Conservation (phyloP, 129 eudicot species). For the Tagetes patula region DNA sequence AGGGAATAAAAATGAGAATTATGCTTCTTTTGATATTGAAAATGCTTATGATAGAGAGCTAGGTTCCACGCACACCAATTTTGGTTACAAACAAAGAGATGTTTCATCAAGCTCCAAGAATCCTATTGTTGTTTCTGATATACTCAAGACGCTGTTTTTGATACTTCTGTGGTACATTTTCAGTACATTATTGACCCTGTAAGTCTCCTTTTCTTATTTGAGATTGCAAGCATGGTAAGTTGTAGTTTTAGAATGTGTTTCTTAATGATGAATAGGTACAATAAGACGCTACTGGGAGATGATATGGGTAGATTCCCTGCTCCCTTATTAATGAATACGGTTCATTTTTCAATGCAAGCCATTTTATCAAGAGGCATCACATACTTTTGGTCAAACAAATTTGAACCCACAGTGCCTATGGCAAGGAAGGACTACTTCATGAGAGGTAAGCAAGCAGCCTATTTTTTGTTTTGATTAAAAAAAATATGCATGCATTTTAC, state of each 20-base stretch:
- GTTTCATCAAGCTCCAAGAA: conserved; percentile 25
- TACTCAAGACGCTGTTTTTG: conserved; percentile 76
- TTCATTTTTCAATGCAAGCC: conserved; percentile 97
- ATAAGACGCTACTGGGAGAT: conserved; percentile 83
- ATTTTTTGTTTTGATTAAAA: not conserved
- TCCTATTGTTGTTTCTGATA: conserved; percentile 50
- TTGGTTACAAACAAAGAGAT: conserved; percentile 20
- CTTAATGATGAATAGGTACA: conserved; percentile 51
- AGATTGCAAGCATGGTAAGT: conserved; percentile 14
- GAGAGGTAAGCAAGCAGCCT: conserved; percentile 51
- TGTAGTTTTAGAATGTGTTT: conserved; percentile 22
- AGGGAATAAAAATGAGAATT: conserved; percentile 34
- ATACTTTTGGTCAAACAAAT: conserved; percentile 74
- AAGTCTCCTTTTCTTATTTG: conserved; percentile 43
- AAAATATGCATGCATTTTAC: not conserved
- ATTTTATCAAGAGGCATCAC: conserved; percentile 74
- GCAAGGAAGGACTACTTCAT: conserved; percentile 82
- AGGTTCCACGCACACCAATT: conserved; percentile 22
- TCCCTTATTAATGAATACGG: conserved; percentile 89
- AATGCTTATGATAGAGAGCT: conserved; percentile 25
- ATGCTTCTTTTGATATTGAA: conserved; percentile 68
- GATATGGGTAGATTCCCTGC: conserved; percentile 95
- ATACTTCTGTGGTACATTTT: conserved; percentile 84
- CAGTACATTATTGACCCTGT: conserved; percentile 85
- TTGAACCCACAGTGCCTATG: conserved; percentile 55